A percentile compares a stretch with the other conserved stretches of the same genome.
Conservation (phyloP, 164 flowering plant species). For the Sedum album region DNA sequence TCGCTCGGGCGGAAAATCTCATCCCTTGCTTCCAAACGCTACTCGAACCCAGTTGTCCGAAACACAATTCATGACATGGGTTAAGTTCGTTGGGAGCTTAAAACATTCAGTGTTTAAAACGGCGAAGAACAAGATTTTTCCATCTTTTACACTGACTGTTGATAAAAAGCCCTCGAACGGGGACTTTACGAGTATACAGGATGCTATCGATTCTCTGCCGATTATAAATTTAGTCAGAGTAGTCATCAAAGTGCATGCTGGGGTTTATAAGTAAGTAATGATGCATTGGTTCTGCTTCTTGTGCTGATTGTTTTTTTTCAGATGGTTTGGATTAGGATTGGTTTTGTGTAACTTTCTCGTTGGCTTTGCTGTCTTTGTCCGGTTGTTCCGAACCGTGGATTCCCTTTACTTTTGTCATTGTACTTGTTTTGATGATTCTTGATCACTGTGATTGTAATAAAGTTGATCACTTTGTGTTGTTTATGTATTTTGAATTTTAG, state of each 20-base stretch:
- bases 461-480: neutral
- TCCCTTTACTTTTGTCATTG: slow-evolving; percentile 1
- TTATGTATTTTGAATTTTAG: neutral
- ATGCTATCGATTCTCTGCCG: slow-evolving; percentile 93
- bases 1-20: slow-evolving; percentile 20
- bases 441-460: neutral
- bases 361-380: slow-evolving; percentile 1
- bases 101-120: slow-evolving; percentile 63
- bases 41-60: slow-evolving; percentile 52
- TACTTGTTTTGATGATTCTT: neutral
- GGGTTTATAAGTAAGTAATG: slow-evolving; percentile 72
- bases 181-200: slow-evolving; percentile 80
- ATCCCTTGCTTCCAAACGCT: slow-evolving; percentile 21
- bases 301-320: neutral
- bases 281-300: neutral
- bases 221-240: slow-evolving; percentile 70
- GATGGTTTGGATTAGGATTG: neutral
- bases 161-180: slow-evolving; percentile 53
- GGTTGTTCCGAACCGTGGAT: neutral
- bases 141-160: slow-evolving; percentile 70
- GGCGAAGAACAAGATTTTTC: slow-evolving; percentile 74
- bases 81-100: slow-evolving; percentile 65
- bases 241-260: slow-evolving; percentile 79
- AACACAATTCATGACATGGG: slow-evolving; percentile 90
- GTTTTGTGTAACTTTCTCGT: neutral